Conservation (phyloP, 345 rosid species). For the Mallotus nudiflorus region DNA sequence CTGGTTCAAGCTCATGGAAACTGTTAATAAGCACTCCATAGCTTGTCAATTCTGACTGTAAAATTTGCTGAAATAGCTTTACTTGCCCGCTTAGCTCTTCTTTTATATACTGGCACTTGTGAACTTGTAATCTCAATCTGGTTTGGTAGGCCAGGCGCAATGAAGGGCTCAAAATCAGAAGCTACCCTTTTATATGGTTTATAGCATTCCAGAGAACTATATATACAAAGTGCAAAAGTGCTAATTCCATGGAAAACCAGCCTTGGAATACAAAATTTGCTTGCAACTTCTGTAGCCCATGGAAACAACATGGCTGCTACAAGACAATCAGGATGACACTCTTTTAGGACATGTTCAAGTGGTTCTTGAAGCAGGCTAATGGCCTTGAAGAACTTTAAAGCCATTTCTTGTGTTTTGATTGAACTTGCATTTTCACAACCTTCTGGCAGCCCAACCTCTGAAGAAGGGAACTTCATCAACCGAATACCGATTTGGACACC, state of each 20-base stretch:
- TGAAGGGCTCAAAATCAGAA: slow-evolving; percentile 10
- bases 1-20: slow-evolving; percentile 28
- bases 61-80: not conserved
- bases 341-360: slow-evolving; percentile 11
- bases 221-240: not conserved
- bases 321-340: slow-evolving; percentile 17
- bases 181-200: not conserved
- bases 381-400: slow-evolving; percentile 1
- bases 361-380: slow-evolving; percentile 15
- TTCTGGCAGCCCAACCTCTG: slow-evolving; percentile 10
- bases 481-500: slow-evolving; percentile 4
- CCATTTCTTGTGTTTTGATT: not conserved
- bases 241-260: not conserved
- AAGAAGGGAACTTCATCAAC: slow-evolving; percentile 1
- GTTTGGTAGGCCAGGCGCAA: slow-evolving; percentile 10
- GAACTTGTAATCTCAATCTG: slow-evolving; percentile 6
- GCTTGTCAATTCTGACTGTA: slow-evolving; percentile 10
- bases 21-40: slow-evolving; percentile 23
- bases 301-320: slow-evolving; percentile 19
- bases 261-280: slow-evolving; percentile 18
- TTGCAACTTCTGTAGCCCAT: slow-evolving; percentile 23
- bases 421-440: not conserved
- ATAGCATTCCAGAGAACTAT: not conserved
- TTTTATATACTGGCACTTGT: not conserved
- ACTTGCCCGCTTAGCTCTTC: not conserved